These are phyloP conservation scores for Alternaria brassicae DNA, from an alignment of 2,329 filamentous ascomycete species.

Conservation along the genomic window DNA sequence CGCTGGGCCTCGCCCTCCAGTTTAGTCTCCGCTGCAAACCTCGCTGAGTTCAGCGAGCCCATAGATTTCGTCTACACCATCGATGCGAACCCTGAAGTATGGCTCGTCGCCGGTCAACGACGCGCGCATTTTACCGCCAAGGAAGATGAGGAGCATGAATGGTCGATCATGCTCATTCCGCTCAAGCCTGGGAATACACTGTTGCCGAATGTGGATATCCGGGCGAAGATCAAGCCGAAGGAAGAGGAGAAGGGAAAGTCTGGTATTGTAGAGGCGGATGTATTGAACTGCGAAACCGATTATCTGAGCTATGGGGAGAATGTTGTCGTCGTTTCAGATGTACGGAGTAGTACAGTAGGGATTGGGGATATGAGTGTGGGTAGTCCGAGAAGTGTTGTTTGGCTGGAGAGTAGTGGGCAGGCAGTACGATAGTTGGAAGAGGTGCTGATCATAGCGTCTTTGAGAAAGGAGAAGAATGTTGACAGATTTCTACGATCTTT, in stretches of 20 bases:
- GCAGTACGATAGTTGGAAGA: background rate
- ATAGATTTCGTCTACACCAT: constrained; percentile 87
- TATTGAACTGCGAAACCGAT: constrained; percentile 75
- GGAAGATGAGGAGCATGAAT: constrained; percentile 57
- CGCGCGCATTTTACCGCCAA: constrained; percentile 74
- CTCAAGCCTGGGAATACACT: constrained; percentile 79
- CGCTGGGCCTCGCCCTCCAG: constrained; percentile 55
- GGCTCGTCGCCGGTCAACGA: constrained; percentile 84
- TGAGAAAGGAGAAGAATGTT: background rate
- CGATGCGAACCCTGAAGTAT: constrained; percentile 73
- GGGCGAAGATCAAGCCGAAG: constrained; percentile 59
- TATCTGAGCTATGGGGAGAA: constrained; percentile 79
- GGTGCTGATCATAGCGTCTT: background rate
- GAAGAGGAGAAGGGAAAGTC: constrained; percentile 31
- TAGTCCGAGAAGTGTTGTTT: constrained; percentile 34
- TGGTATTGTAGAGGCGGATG: constrained; percentile 22
- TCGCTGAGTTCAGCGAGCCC: constrained; percentile 50
- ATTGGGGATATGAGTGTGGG: constrained; percentile 39
- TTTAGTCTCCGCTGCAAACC: constrained; percentile 36
- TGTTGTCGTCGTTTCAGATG: constrained; percentile 75
- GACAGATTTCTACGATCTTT: background rate
- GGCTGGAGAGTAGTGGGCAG: constrained; percentile 34
- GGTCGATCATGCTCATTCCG: constrained; percentile 80
- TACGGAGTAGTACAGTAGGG: constrained; percentile 67
- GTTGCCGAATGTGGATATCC: constrained; percentile 80